Base-by-base conservation (phyloP, 2,329 filamentous ascomycete genomes). In the Nakataea oryzae region DNA sequence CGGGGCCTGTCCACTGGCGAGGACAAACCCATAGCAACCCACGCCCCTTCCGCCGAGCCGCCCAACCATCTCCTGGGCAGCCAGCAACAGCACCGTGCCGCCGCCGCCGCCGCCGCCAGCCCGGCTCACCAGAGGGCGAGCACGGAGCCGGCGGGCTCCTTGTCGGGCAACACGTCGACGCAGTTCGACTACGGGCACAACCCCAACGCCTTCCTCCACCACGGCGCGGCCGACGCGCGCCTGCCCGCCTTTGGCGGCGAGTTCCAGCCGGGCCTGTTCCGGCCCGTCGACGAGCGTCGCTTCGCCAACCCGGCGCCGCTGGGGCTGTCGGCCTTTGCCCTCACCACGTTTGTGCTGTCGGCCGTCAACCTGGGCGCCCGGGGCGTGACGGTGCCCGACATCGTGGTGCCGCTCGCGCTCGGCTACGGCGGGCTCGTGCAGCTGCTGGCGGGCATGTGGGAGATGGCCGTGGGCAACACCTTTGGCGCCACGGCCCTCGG, bases 401-500 rank as follows among this genome's bases (percentile, higher is more conserved):
- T 93, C 62, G 85, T 88, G 57, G 79, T 92, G 12, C 83, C 84
- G 14, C 75, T 88, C 21, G 88, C 89, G 7, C 87, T 88, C 67
- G 89, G 82, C 28, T 93, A 93, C 72, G 90, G 90, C 69, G 90
- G 89, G 69, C 78, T 92, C 21, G 85, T 93, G 55, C 90, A 95
- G 78, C 79, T 93, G 60, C 78, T 91, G 27, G 88, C 90, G 66
- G 90, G 90, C 78, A 95, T 93, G 90, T 95, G 90, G 90, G 90
- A 93, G 78, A 90, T 93, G 84, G 89, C 89, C 47, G 81, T 90
- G n/a, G 90, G 89, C 63, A 93, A 93, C 80, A 93, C 90, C 13
- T 93, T 93, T 67, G 89, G 89, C 80, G 90, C 89, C 61, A 93
- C 89, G 28, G 89, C 90, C 26, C 77, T 93, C 63, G 90, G 88